A percentile compares a stretch with the other conserved stretches of the same genome.
phyloP scores from a whole-genome alignment of 352 stramenopile species.

The Sclerospora graminicola region DNA sequence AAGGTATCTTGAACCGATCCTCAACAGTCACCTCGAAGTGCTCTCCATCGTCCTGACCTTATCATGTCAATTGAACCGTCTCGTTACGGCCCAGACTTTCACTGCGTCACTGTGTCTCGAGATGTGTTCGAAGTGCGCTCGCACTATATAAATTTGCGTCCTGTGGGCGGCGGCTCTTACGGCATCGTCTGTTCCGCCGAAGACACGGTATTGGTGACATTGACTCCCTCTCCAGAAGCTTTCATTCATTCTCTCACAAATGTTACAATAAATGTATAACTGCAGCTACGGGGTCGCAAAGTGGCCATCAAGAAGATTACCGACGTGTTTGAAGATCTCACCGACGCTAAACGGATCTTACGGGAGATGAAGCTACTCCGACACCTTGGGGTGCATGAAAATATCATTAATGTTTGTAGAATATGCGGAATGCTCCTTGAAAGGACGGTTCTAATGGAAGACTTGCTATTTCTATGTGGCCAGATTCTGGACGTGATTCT shows the following conservation, averaged over 20 bases:
- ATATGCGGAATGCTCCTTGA: background rate
- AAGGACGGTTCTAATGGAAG: background rate
- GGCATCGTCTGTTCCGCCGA: slow-evolving; percentile 88
- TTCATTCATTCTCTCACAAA: slow-evolving; percentile 1
- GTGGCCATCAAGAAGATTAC: slow-evolving; percentile 91
- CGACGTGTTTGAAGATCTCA: slow-evolving; percentile 87
- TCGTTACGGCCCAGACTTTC: slow-evolving; percentile 67
- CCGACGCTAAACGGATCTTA: slow-evolving; percentile 89
- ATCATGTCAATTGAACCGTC: slow-evolving; percentile 62
- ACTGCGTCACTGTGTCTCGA: slow-evolving; percentile 72
- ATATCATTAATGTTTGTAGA: slow-evolving; percentile 74
- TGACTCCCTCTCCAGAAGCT: background rate
- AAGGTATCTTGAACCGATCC: slow-evolving; percentile 18
- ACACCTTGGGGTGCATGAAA: slow-evolving; percentile 86
- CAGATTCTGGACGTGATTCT: slow-evolving; percentile 79
- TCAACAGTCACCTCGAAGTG: slow-evolving; percentile 19
- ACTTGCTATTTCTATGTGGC: background rate
- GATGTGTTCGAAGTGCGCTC: slow-evolving; percentile 79
- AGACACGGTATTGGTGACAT: slow-evolving; percentile 56
- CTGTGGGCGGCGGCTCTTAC: slow-evolving; percentile 82
- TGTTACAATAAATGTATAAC: background rate
- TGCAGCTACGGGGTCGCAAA: slow-evolving; percentile 68
- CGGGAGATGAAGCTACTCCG: slow-evolving; percentile 90
- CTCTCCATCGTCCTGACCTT: background rate
- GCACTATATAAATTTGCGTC: slow-evolving; percentile 70